phyloP scores from a whole-genome alignment of 129 eudicot species.

The Pittosporum tobira region DNA sequence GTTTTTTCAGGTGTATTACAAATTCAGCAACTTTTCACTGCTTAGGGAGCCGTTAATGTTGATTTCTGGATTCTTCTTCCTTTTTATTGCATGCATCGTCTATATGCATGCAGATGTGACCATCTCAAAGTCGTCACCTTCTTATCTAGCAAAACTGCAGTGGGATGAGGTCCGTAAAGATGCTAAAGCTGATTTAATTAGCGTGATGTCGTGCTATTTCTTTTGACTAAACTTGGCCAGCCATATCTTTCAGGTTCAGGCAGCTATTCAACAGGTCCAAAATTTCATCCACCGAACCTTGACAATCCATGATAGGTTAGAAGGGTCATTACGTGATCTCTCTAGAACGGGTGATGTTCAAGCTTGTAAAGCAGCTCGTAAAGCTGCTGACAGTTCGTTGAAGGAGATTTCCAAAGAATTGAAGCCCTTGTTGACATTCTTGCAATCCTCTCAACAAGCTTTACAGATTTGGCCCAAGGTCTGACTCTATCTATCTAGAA shows the following conservation, averaged over 20 bases:
- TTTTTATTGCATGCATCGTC: conserved; percentile 74
- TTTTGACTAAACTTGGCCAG: neutral
- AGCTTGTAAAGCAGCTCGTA: conserved; percentile 89
- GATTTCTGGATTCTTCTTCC: conserved; percentile 71
- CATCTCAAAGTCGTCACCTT: conserved; percentile 90
- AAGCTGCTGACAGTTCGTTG: conserved; percentile 58
- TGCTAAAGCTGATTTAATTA: neutral
- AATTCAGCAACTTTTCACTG: conserved; percentile 68
- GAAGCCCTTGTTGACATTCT: conserved; percentile 59
- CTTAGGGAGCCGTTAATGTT: conserved; percentile 87
- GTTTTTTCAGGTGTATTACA: conserved; percentile 76
- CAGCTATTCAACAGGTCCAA: conserved; percentile 65
- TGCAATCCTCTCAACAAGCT: conserved; percentile 83
- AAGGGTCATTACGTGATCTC: conserved; percentile 78
- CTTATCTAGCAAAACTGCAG: conserved; percentile 83
- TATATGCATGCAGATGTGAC: conserved; percentile 80
- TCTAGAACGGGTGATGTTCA: conserved; percentile 91
- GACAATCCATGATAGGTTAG: conserved; percentile 65
- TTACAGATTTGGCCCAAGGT: conserved; percentile 71
- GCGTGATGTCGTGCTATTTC: neutral
- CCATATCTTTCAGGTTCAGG: conserved; percentile 48
- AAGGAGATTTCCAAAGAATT: conserved; percentile 83
- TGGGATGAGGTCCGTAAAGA: conserved; percentile 76
- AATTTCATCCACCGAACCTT: conserved; percentile 47
- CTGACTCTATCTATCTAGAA: neutral